Evolutionary conservation across 2,329 filamentous ascomycete species (phyloP), one percentile per base, ranked within the genome.

Genomic region (Aspergillus sp.): DNA sequence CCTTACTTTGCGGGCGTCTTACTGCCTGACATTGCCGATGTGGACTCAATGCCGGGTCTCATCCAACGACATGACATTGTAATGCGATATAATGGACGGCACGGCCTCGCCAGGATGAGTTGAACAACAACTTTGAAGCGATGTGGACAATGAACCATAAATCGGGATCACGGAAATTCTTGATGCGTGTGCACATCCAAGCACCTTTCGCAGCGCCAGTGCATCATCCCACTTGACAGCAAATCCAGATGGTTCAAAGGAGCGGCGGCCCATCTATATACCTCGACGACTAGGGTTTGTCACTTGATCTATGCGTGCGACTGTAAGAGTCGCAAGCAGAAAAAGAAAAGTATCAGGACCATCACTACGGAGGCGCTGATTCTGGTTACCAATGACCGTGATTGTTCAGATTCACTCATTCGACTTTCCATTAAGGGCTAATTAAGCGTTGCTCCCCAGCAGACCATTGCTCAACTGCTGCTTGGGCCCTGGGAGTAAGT

Each of bases 1-100:
- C 14, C 43, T 36, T 41, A 48, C 45, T 40, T 30, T 7, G 19
- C 29, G 22, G 32, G n/a, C 7, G 35, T 27, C 19, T 41, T 36
- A 31, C 36, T 36, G 24, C 30, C 36, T 6, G 41, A 44, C 19
- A 22, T 22, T 22, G 19, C 10, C 10, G 19, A 22, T 22, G 19
- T 22, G 19, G 10, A 10, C 19, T 22, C 6, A 22, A 22, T 6
- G 19, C 19, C 5, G 19, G 10, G 19, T n/a, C n/a, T n/a, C n/a
- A n/a, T n/a, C n/a, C n/a, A n/a, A n/a, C n/a, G n/a, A n/a, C n/a
- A n/a, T n/a, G n/a, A n/a, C n/a, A n/a, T n/a, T n/a, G n/a, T n/a
- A n/a, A n/a, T n/a, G n/a, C n/a, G n/a, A n/a, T n/a, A n/a, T n/a
- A n/a, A n/a, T n/a, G n/a, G n/a, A n/a, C n/a, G n/a, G 10, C 19